A percentile compares a stretch with the other conserved stretches of the same genome.
These are phyloP conservation scores for Kodamaea leandrae DNA, from an alignment of 805 yeast genomes.

Conservation along the genomic window DNA sequence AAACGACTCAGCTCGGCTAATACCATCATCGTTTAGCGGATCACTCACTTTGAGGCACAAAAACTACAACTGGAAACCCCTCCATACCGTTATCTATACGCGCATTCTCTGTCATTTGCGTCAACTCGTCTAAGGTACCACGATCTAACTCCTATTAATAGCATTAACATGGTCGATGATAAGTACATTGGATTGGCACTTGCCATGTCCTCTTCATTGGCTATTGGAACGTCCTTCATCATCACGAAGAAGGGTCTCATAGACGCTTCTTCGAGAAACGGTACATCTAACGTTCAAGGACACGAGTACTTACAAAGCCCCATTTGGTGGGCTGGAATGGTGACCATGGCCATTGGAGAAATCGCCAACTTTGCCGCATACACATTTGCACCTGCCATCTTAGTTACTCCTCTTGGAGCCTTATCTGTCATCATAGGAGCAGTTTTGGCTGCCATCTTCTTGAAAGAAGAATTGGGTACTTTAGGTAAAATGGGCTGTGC, in stretches of 20 bases:
- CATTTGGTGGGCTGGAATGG: slow-evolving; percentile 92
- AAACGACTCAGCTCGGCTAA: neutral
- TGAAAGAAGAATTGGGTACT: slow-evolving; percentile 83
- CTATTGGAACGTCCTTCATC: slow-evolving; percentile 87
- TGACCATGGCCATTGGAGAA: slow-evolving; percentile 88
- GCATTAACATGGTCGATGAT: slow-evolving; percentile 55
- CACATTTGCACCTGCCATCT: slow-evolving; percentile 90
- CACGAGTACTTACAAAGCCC: slow-evolving; percentile 78
- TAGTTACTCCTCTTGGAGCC: slow-evolving; percentile 92
- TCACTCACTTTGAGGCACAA: slow-evolving; percentile 1
- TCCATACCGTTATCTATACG: neutral
- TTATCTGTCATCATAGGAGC: slow-evolving; percentile 89
- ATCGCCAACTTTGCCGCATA: slow-evolving; percentile 92
- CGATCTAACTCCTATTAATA: slow-evolving; percentile 6
- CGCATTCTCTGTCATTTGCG: neutral
- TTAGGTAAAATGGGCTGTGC: slow-evolving; percentile 93
- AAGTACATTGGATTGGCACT: slow-evolving; percentile 86
- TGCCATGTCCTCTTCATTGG: slow-evolving; percentile 83
- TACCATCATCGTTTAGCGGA: neutral
- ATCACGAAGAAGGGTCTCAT: slow-evolving; percentile 84
- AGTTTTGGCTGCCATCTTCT: slow-evolving; percentile 77
- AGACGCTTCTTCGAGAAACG: slow-evolving; percentile 59
- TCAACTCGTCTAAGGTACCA: neutral
- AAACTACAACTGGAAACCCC: neutral
- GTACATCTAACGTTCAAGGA: slow-evolving; percentile 55